phyloP scores from a whole-genome alignment of 2,329 filamentous ascomycete species.

The Pseudogymnoascus verrucosus region DNA sequence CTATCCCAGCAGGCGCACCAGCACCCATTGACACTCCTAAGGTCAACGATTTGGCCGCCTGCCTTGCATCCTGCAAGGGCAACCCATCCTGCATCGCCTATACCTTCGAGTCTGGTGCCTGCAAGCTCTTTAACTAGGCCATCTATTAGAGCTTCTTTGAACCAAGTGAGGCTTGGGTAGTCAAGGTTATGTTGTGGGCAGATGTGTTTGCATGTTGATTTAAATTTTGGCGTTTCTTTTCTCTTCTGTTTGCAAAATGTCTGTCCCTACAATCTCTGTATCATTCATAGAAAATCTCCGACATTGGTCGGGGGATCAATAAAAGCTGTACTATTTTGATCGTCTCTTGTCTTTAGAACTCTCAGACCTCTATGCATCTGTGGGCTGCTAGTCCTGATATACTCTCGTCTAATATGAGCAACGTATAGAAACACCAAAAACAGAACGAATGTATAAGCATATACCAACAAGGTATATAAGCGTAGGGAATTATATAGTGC shows the following conservation, averaged over 20 bases:
- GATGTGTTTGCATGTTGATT: background rate
- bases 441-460: background rate
- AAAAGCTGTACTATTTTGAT: background rate
- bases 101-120: conserved; percentile 12
- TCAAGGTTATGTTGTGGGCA: background rate
- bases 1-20: background rate
- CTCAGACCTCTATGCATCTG: background rate
- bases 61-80: conserved; percentile 13
- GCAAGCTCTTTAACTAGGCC: conserved; percentile 10
- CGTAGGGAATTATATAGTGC: background rate
- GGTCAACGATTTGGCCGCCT: conserved; percentile 10
- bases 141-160: background rate
- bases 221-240: background rate
- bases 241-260: background rate
- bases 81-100: conserved; percentile 13
- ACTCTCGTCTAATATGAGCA: background rate
- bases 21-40: conserved; percentile 8
- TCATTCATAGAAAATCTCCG: background rate
- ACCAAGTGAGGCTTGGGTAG: background rate
- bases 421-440: background rate
- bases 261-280: background rate
- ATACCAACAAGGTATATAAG: background rate
- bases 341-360: background rate
- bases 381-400: background rate
- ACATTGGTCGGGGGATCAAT: background rate